phyloP scores from a whole-genome alignment of 2,329 filamentous ascomycete genomes.

The Hypomyces perniciosus region DNA sequence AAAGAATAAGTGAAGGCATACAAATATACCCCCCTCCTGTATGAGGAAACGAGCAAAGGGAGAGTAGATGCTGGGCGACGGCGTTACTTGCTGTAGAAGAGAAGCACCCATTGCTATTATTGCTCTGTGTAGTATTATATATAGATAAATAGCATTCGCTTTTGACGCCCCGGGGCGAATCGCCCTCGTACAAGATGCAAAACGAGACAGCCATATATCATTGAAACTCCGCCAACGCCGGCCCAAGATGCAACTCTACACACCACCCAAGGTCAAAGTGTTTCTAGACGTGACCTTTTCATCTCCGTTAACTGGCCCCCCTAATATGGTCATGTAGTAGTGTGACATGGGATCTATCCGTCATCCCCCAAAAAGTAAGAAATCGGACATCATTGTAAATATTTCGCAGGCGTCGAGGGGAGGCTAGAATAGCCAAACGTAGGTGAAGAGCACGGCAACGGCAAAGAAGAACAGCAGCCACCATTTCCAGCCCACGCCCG shows the following conservation, averaged over 20 bases:
- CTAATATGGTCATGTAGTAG: no score
- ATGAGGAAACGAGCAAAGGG: neutral
- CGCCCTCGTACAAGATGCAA: neutral
- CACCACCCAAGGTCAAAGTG: neutral
- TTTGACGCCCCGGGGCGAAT: no score
- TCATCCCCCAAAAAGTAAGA: neutral
- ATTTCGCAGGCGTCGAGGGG: neutral
- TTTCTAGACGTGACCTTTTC: neutral
- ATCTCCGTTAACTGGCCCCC: no score
- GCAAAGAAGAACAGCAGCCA: slow-evolving; percentile 87
- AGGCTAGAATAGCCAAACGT: slow-evolving; percentile 79
- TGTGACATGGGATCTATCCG: neutral
- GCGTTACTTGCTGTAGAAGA: no score
- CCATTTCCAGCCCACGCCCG: slow-evolving; percentile 91
- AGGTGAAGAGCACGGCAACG: slow-evolving; percentile 77
- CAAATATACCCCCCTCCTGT: slow-evolving; percentile 2
- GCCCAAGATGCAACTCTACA: slow-evolving; percentile 17
- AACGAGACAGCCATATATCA: neutral
- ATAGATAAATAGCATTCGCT: no score
- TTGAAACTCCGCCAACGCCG: slow-evolving; percentile 18
- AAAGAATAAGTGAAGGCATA: neutral
- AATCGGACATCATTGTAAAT: neutral
- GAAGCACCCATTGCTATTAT: neutral
- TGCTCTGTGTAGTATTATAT: neutral
- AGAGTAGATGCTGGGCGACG: neutral